A percentile compares a stretch with the other conserved stretches of the same genome.
Evolutionary conservation across 345 rosid species (phyloP).

Genomic region (Eucalyptus viminalis): DNA sequence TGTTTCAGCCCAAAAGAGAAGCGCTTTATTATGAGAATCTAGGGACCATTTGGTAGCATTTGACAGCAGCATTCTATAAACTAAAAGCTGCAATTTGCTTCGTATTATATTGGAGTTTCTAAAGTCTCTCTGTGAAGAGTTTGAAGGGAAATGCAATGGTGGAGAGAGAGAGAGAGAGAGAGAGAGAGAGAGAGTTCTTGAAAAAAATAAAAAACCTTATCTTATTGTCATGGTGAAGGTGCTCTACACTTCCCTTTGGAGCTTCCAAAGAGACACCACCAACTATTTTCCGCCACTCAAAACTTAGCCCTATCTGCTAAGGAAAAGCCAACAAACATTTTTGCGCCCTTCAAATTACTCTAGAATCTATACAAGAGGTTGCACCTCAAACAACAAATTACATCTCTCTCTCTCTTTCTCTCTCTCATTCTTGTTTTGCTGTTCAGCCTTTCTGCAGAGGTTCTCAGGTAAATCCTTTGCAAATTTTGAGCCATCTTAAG

Average conservation of each 20-base stretch:
- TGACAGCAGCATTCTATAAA: neutral
- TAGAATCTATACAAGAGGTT: neutral
- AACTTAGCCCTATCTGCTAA: constrained; percentile 62
- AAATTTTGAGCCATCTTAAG: neutral
- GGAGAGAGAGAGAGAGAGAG: neutral
- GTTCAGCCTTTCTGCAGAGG: constrained; percentile 3
- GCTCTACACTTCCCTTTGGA: constrained; percentile 8
- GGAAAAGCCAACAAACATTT: constrained; percentile 35
- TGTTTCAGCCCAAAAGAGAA: neutral
- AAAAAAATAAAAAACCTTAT: neutral
- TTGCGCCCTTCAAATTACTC: no score
- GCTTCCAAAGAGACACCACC: constrained; percentile 15
- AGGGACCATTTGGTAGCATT: neutral
- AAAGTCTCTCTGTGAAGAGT: neutral
- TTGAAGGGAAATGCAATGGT: neutral
- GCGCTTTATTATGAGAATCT: neutral
- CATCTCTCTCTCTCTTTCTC: neutral
- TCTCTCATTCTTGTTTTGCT: neutral
- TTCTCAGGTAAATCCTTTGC: constrained; percentile 17
- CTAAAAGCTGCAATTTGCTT: neutral
- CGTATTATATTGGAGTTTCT: neutral
- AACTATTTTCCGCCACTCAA: constrained; percentile 51
- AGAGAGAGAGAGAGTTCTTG: neutral
- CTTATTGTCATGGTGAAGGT: neutral
- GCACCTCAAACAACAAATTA: neutral